Percentiles rank a stretch among this genome's conserved stretches.
These are phyloP conservation scores for Solanum arcanum DNA, from an alignment of 257 asterid species.

Conservation along the genomic window DNA sequence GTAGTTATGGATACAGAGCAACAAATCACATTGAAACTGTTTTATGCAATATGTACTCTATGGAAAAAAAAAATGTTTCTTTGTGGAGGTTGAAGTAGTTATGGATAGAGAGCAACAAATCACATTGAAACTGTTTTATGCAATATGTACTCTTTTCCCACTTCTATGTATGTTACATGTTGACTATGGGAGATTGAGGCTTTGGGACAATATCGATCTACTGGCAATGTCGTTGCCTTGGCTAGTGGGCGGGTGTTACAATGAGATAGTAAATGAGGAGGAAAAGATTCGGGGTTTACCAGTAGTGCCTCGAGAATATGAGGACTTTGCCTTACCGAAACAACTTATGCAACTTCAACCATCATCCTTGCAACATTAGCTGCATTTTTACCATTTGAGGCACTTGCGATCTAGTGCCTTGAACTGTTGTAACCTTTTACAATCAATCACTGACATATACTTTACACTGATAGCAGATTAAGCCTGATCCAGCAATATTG, in stretches of 20 bases:
- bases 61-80: background rate
- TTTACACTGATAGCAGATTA: background rate
- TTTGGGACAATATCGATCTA: background rate
- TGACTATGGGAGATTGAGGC: background rate
- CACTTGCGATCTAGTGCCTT: background rate
- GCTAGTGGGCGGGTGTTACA: background rate
- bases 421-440: background rate
- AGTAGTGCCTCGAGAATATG: background rate
- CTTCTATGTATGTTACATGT: background rate
- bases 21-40: background rate
- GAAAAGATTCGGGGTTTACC: background rate
- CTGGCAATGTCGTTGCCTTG: background rate
- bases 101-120: background rate
- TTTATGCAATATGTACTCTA: background rate
- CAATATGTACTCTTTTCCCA: background rate
- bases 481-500: background rate
- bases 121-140: background rate
- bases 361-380: background rate
- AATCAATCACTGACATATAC: background rate
- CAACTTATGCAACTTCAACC: background rate
- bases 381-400: background rate
- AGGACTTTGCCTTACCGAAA: background rate
- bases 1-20: background rate
- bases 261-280: background rate
- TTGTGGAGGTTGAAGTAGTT: background rate